These are phyloP conservation scores for Calvatia gigantea DNA, from an alignment of 768 basidiomycete genomes.

Conservation along the genomic window DNA sequence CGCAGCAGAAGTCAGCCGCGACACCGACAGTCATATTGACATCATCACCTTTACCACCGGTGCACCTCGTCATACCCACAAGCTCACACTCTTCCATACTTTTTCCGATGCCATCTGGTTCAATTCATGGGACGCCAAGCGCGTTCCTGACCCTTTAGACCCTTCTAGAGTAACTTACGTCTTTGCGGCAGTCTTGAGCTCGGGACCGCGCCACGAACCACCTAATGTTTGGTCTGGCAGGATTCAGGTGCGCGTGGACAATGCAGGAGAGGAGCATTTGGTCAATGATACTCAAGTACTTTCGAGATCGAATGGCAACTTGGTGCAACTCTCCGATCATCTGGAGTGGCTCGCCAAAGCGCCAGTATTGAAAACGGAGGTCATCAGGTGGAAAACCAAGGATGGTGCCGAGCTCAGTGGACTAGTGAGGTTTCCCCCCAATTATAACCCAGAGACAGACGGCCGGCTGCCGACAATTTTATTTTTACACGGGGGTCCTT, in stretches of 20 bases:
- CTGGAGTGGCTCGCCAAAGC: conserved; percentile 27
- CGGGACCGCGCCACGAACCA: conserved; percentile 27
- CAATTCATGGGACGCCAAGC: conserved; percentile 32
- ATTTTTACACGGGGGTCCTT: conserved; percentile 11
- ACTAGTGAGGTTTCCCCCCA: conserved; percentile 29
- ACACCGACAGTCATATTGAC: conserved; percentile 37
- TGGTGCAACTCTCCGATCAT: conserved; percentile 27
- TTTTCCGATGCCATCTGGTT: conserved; percentile 32
- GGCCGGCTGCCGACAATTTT: conserved; percentile 5
- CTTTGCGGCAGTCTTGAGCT: conserved; percentile 30
- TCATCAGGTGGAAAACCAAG: conserved; percentile 25
- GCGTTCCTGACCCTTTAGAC: conserved; percentile 15
- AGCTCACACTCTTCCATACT: conserved; percentile 26
- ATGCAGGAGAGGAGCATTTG: conserved; percentile 13
- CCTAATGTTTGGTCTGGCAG: conserved; percentile 32
- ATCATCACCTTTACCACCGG: conserved; percentile 22
- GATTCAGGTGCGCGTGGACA: conserved; percentile 13
- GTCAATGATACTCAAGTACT: background rate
- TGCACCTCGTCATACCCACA: conserved; percentile 10
- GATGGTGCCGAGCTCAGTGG: conserved; percentile 29
- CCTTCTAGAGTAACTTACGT: conserved; percentile 22
- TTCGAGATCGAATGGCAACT: background rate
- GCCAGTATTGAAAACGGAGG: conserved; percentile 23
- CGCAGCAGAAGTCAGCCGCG: conserved; percentile 35
- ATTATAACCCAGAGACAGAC: conserved; percentile 6